Percentiles rank a stretch among this genome's conserved stretches.
Evolutionary conservation across 2,329 filamentous ascomycete genomes (phyloP).

Genomic region (Geosmithia putterillii): DNA sequence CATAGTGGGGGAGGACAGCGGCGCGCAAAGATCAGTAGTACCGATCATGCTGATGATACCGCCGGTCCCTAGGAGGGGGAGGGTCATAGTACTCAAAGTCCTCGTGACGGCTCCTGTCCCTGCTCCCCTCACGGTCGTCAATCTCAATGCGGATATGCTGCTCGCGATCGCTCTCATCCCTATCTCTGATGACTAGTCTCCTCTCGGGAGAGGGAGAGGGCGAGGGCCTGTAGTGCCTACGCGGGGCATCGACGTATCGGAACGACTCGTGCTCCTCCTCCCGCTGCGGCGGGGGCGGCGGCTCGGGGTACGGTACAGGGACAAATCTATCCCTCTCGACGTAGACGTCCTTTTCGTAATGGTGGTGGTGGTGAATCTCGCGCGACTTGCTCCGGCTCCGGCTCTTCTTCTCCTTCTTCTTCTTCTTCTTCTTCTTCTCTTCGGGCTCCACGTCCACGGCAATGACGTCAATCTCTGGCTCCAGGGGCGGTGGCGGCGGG

Average conservation of each 20-base stretch:
- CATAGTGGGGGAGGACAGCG: not conserved
- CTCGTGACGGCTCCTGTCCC: not conserved
- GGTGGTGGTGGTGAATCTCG: not conserved
- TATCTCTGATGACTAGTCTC: slow-evolving; percentile 8
- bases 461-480: slow-evolving; percentile 18
- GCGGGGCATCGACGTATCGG: slow-evolving; percentile 39
- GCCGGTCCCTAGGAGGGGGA: too few relatives aligned
- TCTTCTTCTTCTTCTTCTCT: slow-evolving; percentile 12
- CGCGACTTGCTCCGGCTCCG: slow-evolving; percentile 3
- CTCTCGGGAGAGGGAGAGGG: slow-evolving; percentile 16
- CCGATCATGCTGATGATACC: not conserved
- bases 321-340: slow-evolving; percentile 39
- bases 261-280: slow-evolving; percentile 29
- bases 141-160: slow-evolving; percentile 8
- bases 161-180: slow-evolving; percentile 20
- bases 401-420: slow-evolving; percentile 1
- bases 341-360: slow-evolving; percentile 30
- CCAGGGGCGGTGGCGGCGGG: slow-evolving; percentile 4
- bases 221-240: slow-evolving; percentile 13
- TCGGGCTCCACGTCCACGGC: slow-evolving; percentile 21
- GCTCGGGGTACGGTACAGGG: slow-evolving; percentile 16
- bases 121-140: slow-evolving; percentile 1
- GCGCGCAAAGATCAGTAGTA: not conserved
- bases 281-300: slow-evolving; percentile 20
- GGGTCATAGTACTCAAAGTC: too few relatives aligned